A percentile compares a stretch with the other conserved stretches of the same genome.
Conservation (phyloP, 2,329 filamentous ascomycete genomes). For the Trichoderma koningiopsis region DNA sequence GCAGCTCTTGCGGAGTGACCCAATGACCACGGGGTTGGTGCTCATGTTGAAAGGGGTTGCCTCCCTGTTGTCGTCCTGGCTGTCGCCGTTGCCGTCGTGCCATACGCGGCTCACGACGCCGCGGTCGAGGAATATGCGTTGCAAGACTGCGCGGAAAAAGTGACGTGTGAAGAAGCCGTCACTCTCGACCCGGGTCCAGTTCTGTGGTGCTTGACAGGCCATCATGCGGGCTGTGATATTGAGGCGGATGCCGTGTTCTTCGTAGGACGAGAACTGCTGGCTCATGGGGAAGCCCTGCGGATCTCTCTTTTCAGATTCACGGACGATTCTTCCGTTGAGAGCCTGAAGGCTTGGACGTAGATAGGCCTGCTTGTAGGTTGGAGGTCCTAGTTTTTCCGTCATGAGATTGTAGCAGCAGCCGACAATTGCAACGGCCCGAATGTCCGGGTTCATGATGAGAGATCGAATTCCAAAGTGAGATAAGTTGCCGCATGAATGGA, state of each 20-base stretch:
- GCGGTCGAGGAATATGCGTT: slow-evolving; percentile 87
- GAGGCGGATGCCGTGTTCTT: slow-evolving; percentile 68
- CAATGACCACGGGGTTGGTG: slow-evolving; percentile 82
- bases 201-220: slow-evolving; percentile 92
- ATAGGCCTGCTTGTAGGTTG: slow-evolving; percentile 80
- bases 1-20: slow-evolving; percentile 76
- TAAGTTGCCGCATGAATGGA: slow-evolving; percentile 97
- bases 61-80: slow-evolving; percentile 34
- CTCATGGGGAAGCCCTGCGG: slow-evolving; percentile 96
- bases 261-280: slow-evolving; percentile 62
- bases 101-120: slow-evolving; percentile 69
- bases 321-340: slow-evolving; percentile 66
- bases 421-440: slow-evolving; percentile 90
- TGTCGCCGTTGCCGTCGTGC: slow-evolving; percentile 37
- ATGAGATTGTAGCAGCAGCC: slow-evolving; percentile 98
- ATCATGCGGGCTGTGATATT: slow-evolving; percentile 98
- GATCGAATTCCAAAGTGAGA: slow-evolving; percentile 91
- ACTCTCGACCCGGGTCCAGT: slow-evolving; percentile 83
- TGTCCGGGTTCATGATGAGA: slow-evolving; percentile 77
- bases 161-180: slow-evolving; percentile 89
- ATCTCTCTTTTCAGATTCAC: slow-evolving; percentile 73
- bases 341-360: slow-evolving; percentile 70
- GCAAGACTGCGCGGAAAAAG: slow-evolving; percentile 87
- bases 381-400: slow-evolving; percentile 84
- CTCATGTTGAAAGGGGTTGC: slow-evolving; percentile 53